These are phyloP conservation scores for Curvularia eragrostidis DNA, from an alignment of 2,329 filamentous ascomycete species.

Conservation along the genomic window DNA sequence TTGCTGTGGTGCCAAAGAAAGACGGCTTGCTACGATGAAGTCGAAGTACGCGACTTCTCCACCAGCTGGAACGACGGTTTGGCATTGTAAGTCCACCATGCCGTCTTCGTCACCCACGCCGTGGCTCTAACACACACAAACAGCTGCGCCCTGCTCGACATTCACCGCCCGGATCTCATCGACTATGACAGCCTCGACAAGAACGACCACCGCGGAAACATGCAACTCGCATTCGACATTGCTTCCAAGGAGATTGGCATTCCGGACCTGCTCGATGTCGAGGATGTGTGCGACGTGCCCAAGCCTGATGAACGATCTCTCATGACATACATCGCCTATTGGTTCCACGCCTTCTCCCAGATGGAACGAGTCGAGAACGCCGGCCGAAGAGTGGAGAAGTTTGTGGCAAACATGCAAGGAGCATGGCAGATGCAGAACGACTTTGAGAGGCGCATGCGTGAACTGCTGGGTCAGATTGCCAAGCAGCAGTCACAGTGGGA, in stretches of 20 bases:
- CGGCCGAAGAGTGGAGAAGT: slow-evolving; percentile 94
- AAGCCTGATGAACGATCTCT: slow-evolving; percentile 95
- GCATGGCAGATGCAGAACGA: slow-evolving; percentile 99
- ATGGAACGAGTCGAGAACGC: slow-evolving; percentile 99
- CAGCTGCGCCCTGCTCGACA: slow-evolving; percentile 88
- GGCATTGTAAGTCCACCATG: slow-evolving; percentile 67
- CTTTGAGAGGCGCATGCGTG: slow-evolving; percentile 89
- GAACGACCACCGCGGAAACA: slow-evolving; percentile 91
- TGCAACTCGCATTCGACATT: slow-evolving; percentile 97
- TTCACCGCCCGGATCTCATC: slow-evolving; percentile 95
- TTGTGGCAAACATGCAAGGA: slow-evolving; percentile 97
- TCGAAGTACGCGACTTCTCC: slow-evolving; percentile 94
- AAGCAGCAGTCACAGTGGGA: slow-evolving; percentile 79
- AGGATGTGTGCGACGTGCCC: slow-evolving; percentile 95
- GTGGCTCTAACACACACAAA: not conserved
- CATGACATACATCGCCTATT: slow-evolving; percentile 99
- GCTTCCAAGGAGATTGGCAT: slow-evolving; percentile 97
- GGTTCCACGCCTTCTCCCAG: slow-evolving; percentile 99
- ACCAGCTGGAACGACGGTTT: slow-evolving; percentile 96
- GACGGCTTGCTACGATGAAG: slow-evolving; percentile 97
- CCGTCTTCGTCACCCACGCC: slow-evolving; percentile 11
- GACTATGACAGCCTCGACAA: slow-evolving; percentile 97
- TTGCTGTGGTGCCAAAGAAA: slow-evolving; percentile 98
- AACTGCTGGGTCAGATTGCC: slow-evolving; percentile 75
- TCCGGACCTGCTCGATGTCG: slow-evolving; percentile 91